These are phyloP conservation scores for Daedalea quercina DNA, from an alignment of 768 basidiomycete species.

Conservation along the genomic window DNA sequence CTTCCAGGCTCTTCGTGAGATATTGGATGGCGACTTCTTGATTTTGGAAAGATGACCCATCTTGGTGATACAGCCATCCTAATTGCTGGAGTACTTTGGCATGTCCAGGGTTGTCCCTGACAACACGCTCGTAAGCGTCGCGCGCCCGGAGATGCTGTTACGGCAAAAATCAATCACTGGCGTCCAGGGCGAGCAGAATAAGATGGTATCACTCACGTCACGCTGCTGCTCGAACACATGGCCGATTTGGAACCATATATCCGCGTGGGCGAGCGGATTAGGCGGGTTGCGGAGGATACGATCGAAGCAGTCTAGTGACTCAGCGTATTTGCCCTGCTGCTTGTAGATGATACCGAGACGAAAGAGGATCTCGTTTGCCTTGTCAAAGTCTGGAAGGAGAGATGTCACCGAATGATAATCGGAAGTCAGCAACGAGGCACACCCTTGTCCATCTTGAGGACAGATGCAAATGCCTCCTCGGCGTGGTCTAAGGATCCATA, in stretches of 20 bases:
- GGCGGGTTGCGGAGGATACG: constrained; percentile 95
- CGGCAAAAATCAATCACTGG: neutral
- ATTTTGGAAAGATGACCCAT: constrained; percentile 91
- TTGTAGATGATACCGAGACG: constrained; percentile 99
- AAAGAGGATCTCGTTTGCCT: constrained; percentile 97
- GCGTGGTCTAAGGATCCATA: constrained; percentile 98
- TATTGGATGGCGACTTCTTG: constrained; percentile 92
- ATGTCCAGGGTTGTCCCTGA: constrained; percentile 87
- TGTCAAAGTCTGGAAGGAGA: constrained; percentile 77
- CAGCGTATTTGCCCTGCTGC: constrained; percentile 91
- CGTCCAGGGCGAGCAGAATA: neutral
- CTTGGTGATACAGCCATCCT: constrained; percentile 96
- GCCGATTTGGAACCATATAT: constrained; percentile 99
- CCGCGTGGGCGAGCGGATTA: constrained; percentile 89
- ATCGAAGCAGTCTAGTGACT: constrained; percentile 88
- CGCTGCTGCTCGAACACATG: constrained; percentile 98
- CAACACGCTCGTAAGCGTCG: constrained; percentile 94
- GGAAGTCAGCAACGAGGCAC: constrained; percentile 6
- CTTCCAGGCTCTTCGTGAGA: constrained; percentile 91
- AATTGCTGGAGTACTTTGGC: constrained; percentile 98
- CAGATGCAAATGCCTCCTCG: constrained; percentile 96
- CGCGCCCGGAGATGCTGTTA: constrained; percentile 80
- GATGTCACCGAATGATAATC: constrained; percentile 2
- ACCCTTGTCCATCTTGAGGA: constrained; percentile 97
- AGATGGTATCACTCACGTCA: constrained; percentile 57